phyloP scores from a whole-genome alignment of 805 yeast genomes.

The Yarrowia alimentaria region DNA sequence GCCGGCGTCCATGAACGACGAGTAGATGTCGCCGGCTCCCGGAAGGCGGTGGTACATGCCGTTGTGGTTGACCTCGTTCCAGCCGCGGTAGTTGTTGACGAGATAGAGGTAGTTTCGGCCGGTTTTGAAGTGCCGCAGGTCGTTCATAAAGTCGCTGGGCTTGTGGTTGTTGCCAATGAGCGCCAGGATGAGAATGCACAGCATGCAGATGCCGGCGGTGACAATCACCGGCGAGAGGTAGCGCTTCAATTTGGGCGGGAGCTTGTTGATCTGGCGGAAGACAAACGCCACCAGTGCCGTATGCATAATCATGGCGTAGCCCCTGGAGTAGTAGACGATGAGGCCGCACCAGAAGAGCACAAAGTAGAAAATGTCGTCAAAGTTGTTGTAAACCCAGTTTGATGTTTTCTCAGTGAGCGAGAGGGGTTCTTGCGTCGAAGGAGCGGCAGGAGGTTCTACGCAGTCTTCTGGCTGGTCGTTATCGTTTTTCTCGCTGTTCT shows the following conservation, averaged over 20 bases:
- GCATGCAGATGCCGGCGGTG: slow-evolving; percentile 61
- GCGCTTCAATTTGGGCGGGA: slow-evolving; percentile 50
- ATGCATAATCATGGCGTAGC: slow-evolving; percentile 61
- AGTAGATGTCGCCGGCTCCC: slow-evolving; percentile 76
- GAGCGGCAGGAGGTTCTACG: too few species aligned
- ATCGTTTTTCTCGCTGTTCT: background rate
- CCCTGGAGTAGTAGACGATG: slow-evolving; percentile 58
- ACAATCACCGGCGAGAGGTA: slow-evolving; percentile 70
- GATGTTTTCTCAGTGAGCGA: background rate
- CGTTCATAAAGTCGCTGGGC: slow-evolving; percentile 45
- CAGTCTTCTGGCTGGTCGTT: too few species aligned
- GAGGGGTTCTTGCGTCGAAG: background rate
- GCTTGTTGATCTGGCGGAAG: slow-evolving; percentile 50
- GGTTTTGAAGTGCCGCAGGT: slow-evolving; percentile 59
- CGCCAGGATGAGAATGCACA: slow-evolving; percentile 60
- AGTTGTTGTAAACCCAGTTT: slow-evolving; percentile 38
- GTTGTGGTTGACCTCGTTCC: slow-evolving; percentile 32
- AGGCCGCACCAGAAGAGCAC: slow-evolving; percentile 53
- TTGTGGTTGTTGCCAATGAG: slow-evolving; percentile 49
- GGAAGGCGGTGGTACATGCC: slow-evolving; percentile 48
- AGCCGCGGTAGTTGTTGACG: slow-evolving; percentile 44
- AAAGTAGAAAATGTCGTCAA: slow-evolving; percentile 56
- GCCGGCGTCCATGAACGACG: slow-evolving; percentile 70
- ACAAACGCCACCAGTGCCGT: slow-evolving; percentile 57
- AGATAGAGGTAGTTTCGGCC: slow-evolving; percentile 64